A percentile compares a stretch with the other conserved stretches of the same genome.
Conservation (phyloP, 768 basidiomycete species). For the Kwoniella dendrophila region DNA sequence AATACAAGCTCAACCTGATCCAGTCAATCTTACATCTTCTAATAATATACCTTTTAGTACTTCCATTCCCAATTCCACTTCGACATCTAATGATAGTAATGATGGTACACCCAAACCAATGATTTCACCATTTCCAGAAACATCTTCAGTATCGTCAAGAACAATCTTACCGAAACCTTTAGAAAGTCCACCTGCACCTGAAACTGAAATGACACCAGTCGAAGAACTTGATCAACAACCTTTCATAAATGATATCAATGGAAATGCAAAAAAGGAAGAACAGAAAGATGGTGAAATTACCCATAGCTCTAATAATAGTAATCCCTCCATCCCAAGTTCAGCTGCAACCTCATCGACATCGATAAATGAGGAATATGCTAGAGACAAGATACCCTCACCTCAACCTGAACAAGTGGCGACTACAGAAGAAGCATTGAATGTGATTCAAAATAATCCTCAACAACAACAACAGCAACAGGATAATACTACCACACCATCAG, state of each 20-base stretch:
- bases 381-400: slow-evolving; percentile 3
- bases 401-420: slow-evolving; percentile 15
- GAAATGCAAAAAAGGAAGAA: slow-evolving; percentile 8
- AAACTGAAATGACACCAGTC: slow-evolving; percentile 29
- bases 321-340: slow-evolving; percentile 3
- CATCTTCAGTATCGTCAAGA: not conserved
- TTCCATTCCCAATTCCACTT: not conserved
- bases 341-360: not conserved
- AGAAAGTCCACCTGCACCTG: slow-evolving; percentile 23
- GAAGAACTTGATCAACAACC: slow-evolving; percentile 14
- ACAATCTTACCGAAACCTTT: slow-evolving; percentile 3
- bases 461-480: not conserved
- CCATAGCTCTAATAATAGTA: not conserved
- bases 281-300: not conserved
- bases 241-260: not conserved
- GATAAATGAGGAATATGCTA: not conserved
- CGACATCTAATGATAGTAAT: no score
- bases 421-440: slow-evolving; percentile 13
- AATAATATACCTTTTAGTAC: slow-evolving; percentile 6
- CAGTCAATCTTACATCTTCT: slow-evolving; percentile 2
- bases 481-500: no score
- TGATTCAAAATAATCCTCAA: not conserved
- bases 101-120: not conserved
- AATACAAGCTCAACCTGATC: not conserved
- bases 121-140: slow-evolving; percentile 10